phyloP scores from a whole-genome alignment of 805 yeast genomes.

The Candida gorgasii region DNA sequence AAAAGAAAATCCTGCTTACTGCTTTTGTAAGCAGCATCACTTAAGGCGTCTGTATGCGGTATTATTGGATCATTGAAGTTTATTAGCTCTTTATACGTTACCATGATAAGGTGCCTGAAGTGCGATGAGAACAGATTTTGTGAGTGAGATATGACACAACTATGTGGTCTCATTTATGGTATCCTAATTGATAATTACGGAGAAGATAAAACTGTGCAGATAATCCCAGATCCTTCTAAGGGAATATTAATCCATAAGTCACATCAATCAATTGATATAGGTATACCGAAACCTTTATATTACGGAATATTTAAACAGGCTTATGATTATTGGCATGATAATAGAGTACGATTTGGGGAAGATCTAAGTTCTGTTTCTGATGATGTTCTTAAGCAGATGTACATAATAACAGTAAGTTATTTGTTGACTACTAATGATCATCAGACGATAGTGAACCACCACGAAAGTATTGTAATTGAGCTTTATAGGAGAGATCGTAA shows the following conservation, averaged over 20 bases:
- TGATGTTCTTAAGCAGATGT: conserved; percentile 17
- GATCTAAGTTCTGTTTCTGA: neutral
- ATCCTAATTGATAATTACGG: conserved; percentile 5
- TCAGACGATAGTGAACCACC: conserved; percentile 30
- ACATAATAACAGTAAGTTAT: conserved; percentile 34
- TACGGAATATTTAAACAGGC: conserved; percentile 32
- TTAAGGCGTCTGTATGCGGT: conserved; percentile 31
- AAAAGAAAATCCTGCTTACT: conserved; percentile 27
- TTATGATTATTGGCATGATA: conserved; percentile 29
- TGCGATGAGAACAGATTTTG: neutral
- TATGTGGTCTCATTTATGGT: neutral
- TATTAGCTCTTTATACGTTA: conserved; percentile 12
- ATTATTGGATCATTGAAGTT: conserved; percentile 14
- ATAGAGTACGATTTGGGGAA: neutral
- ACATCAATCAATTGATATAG: conserved; percentile 30
- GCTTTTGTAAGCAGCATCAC: conserved; percentile 33
- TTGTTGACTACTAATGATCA: conserved; percentile 41
- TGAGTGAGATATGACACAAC: neutral
- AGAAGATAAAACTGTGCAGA: neutral
- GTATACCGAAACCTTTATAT: conserved; percentile 31
- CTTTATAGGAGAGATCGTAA: conserved; percentile 12
- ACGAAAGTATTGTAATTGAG: conserved; percentile 24
- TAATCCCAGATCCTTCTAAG: neutral
- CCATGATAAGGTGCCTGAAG: too few species aligned
- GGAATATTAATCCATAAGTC: conserved; percentile 10